Evolutionary conservation across 768 basidiomycete genomes (phyloP).

Genomic region (Asterophora parasitica): DNA sequence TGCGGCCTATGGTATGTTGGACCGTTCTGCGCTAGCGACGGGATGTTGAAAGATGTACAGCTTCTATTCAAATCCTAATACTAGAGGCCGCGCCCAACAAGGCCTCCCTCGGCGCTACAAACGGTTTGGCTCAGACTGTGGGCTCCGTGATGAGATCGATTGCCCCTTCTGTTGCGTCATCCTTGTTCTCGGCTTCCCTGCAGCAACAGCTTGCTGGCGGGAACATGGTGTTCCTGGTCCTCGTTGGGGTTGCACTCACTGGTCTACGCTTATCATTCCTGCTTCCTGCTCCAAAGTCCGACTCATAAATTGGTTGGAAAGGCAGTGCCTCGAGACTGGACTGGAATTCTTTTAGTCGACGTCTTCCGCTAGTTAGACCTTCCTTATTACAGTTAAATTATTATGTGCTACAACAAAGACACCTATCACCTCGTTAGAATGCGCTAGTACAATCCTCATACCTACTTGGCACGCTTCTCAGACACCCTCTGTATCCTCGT

Average conservation of each 20-base stretch:
- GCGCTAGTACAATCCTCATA: no score
- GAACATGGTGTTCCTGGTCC: constrained; percentile 28
- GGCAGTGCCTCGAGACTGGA: no score
- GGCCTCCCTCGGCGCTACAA: constrained; percentile 44
- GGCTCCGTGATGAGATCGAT: constrained; percentile 41
- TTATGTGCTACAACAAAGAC: no score
- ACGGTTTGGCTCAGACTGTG: constrained; percentile 53
- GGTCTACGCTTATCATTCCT: constrained; percentile 12
- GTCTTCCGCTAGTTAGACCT: no score
- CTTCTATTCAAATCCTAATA: constrained; percentile 40
- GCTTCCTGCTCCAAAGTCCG: constrained; percentile 6
- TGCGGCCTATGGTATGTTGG: constrained; percentile 32
- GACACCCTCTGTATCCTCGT: no score
- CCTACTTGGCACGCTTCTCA: no score
- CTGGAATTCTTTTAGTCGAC: no score
- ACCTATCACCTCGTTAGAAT: no score
- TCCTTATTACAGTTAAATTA: no score
- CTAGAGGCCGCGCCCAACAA: constrained; percentile 40
- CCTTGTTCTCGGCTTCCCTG: constrained; percentile 37
- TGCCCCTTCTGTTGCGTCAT: constrained; percentile 35
- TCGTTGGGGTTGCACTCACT: constrained; percentile 17
- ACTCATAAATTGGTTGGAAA: no score
- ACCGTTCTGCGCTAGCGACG: neutral
- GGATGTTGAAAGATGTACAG: constrained; percentile 26
- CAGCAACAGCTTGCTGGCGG: constrained; percentile 34